Base-by-base conservation (phyloP, 2,329 filamentous ascomycete species). In the Cytospora leucostoma region DNA sequence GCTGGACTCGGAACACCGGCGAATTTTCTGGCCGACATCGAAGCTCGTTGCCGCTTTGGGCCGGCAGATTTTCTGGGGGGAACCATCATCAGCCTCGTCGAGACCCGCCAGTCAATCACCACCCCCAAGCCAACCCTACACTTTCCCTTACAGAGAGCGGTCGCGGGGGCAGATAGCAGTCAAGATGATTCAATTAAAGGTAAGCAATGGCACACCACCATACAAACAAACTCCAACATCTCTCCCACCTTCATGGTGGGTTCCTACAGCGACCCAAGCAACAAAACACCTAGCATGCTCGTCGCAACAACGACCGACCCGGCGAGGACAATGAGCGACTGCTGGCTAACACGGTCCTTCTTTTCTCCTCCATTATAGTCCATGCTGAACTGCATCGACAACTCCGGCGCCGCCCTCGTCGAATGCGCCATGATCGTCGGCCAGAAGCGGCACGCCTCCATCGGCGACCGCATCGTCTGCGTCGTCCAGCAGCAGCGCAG, bases 341-440 rank as follows among this genome's bases (percentile, higher is more conserved):
- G 13, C 13, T n/a, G 8, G n/a, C 59, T 55, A 38, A 61, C 44
- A 11, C 37, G 1, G 6, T 19, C 21, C 6, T 33, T 13, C 33
- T 38, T 27, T 27, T 27, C 2, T 58, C 0, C 11, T 13, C 37
- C 15, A 12, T 8, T 0, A 7, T 70, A 97, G 95, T 91, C 93
- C 75, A 92, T 99, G 87, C 86, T 99, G 72, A 97, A 95, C 80
- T 98, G 95, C 88, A 98, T 99, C 87, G 95, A 99, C 89, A 99
- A 97, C 83, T 98, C 95, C 69, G 95, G 95, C 75, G 95, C 95
- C 70, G 93, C 95, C 72, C 84, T 99, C 70, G 95, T 98, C 79
- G 95, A 99, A 82, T 99, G 95, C 80, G 91, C 90, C 76, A 90
- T 94, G 75, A 90, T 98, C 67, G 82, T 99, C 72, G 92, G 92